Conservation (phyloP, 208 protist genomes). For the Crithidia thermophila region DNA sequence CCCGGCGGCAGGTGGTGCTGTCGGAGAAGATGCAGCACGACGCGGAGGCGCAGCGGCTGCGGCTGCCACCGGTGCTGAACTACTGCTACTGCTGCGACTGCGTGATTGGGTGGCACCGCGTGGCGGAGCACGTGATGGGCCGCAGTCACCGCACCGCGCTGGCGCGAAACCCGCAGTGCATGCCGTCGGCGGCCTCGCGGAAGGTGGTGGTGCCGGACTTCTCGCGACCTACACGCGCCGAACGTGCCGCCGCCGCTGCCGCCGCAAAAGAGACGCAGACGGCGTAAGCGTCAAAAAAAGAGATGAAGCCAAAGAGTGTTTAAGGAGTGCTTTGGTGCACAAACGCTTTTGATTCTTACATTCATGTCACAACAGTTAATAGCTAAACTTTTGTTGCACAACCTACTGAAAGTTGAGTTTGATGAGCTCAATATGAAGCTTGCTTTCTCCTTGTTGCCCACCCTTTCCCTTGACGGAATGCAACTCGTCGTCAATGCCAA, state of each 20-base stretch:
- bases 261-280: not conserved
- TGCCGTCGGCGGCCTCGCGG: conserved; percentile 36
- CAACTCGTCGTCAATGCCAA: too few species aligned
- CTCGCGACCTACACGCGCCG: conserved; percentile 25
- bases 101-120: conserved; percentile 71
- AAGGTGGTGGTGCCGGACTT: conserved; percentile 32
- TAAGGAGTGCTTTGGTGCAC: too few species aligned
- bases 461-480: too few species aligned
- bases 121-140: conserved; percentile 77
- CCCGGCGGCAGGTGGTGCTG: conserved; percentile 32
- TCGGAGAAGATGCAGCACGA: conserved; percentile 30
- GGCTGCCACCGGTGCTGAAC: conserved; percentile 75
- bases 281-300: too few species aligned
- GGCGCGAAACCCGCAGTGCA: conserved; percentile 33
- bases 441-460: too few species aligned
- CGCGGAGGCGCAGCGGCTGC: conserved; percentile 25
- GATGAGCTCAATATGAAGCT: too few species aligned
- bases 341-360: too few species aligned
- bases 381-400: too few species aligned
- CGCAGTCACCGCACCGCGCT: conserved; percentile 42
- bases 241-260: conserved; percentile 1
- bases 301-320: too few species aligned
- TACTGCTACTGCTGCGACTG: conserved; percentile 85
- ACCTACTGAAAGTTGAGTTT: too few species aligned
- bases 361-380: too few species aligned